Evolutionary conservation across 2,329 filamentous ascomycete genomes (phyloP), one percentile per base, ranked within the genome.

Genomic region (Samsoniella hepiali): DNA sequence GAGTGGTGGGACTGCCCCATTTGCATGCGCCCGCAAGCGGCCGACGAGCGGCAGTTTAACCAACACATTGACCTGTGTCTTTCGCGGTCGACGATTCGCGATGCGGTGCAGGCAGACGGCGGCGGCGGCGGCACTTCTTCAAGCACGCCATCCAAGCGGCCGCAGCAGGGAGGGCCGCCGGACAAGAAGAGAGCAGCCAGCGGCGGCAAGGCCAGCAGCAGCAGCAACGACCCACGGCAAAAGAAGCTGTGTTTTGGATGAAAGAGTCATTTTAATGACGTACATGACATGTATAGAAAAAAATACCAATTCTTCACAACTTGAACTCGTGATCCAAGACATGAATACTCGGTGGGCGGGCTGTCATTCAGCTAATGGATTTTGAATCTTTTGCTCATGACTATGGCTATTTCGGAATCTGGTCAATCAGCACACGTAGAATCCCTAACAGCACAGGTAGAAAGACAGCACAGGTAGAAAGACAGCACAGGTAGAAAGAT

Each of bases 41-140:
- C 92, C 0, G 83, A 94, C 57, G 92, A 97, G 72, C 82, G 82
- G 53, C 79, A 78, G 0, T 96, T 98, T 76, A 99, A 99, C 68
- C 86, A 90, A 63, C 95, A 99, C 71, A 93, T 99, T 58, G 95
- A 99, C 73, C 84, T 90, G 9, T 99, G 95, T 73, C 82, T 99
- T 1, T 97, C 93, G 0, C 83, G 88, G 62, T 87, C 91, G 71
- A 91, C 92, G 0, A 98, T 99, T 69, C 89, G 89, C 53, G 91
- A 97, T 70, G 89, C 87, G 0, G 88, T 95, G 1, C 88, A 91
- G 63, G 82, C 82, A 62, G 75, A 81, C 65, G 72, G 71, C 13
- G 31, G 66, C 64, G 57, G 55, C 29, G 13, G 22, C 27, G 29
- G 17, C 36, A 6, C 17, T 5, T n/a, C 47, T 31, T 5, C n/a